Evolutionary conservation across 2,329 filamentous ascomycete species (phyloP).

Genomic region (Pseudopithomyces chartarum): DNA sequence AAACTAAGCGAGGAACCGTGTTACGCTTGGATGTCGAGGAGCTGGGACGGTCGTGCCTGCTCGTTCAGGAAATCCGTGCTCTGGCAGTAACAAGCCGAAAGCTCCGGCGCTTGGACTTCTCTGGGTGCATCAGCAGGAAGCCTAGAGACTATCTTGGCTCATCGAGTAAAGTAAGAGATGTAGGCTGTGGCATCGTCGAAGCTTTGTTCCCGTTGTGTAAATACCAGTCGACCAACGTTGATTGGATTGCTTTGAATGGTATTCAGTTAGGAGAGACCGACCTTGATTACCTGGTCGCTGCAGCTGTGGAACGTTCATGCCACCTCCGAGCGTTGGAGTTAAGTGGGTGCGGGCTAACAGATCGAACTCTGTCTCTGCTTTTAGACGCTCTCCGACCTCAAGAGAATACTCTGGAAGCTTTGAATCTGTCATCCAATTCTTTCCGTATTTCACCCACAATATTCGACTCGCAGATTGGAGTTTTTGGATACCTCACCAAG

Average conservation of each 20-base stretch:
- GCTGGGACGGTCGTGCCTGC: conserved; percentile 60
- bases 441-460: conserved; percentile 66
- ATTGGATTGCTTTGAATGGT: conserved; percentile 72
- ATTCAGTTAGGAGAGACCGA: conserved; percentile 74
- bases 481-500: conserved; percentile 69
- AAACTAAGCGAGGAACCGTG: conserved; percentile 62
- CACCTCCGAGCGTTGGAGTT: conserved; percentile 71
- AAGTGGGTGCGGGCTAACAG: conserved; percentile 65
- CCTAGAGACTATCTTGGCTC: conserved; percentile 51
- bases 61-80: conserved; percentile 72
- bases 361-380: conserved; percentile 64
- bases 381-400: conserved; percentile 68
- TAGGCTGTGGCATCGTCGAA: conserved; percentile 71
- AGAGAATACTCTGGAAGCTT: conserved; percentile 68
- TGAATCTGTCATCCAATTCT: conserved; percentile 70
- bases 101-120: conserved; percentile 69
- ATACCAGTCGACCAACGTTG: conserved; percentile 69
- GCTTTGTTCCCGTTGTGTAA: conserved; percentile 71
- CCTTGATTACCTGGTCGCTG: conserved; percentile 69
- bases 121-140: conserved; percentile 62
- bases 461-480: conserved; percentile 70
- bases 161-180: conserved; percentile 57
- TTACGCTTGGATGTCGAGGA: conserved; percentile 59
- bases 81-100: conserved; percentile 68
- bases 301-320: conserved; percentile 68